Evolutionary conservation across 2,329 filamentous ascomycete genomes (phyloP).

Genomic region (Monilinia fructigena): DNA sequence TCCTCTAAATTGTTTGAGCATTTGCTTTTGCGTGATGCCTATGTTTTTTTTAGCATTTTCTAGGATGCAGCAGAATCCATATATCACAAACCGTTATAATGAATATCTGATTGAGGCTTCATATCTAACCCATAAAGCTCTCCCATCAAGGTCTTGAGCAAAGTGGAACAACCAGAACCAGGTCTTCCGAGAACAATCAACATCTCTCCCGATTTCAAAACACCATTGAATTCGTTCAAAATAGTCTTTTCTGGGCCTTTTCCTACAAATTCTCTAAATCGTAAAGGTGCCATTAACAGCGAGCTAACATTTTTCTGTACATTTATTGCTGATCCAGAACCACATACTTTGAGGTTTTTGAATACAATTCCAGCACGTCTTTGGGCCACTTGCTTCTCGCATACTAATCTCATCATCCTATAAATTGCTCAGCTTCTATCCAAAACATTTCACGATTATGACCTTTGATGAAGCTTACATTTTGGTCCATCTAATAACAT

Average conservation of each 20-base stretch:
- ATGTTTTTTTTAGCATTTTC: constrained; percentile 44
- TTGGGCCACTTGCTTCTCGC: constrained; percentile 54
- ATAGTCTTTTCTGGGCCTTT: constrained; percentile 57
- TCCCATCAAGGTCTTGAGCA: constrained; percentile 59
- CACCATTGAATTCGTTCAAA: constrained; percentile 61
- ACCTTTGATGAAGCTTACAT: constrained; percentile 27
- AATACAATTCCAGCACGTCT: constrained; percentile 61
- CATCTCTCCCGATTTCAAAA: constrained; percentile 64
- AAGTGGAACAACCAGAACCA: constrained; percentile 62
- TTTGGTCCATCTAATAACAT: constrained; percentile 33
- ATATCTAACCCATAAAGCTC: constrained; percentile 58
- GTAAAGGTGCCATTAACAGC: constrained; percentile 56
- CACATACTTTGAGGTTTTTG: constrained; percentile 64
- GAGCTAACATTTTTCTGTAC: constrained; percentile 67
- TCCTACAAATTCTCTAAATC: constrained; percentile 55
- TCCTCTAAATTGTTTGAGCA: constrained; percentile 60
- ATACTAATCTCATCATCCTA: constrained; percentile 45
- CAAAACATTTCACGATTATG: neutral
- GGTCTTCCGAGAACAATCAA: constrained; percentile 67
- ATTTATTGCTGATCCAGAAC: constrained; percentile 65
- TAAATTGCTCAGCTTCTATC: neutral
- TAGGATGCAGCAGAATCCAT: constrained; percentile 50
- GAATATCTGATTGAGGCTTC: constrained; percentile 51
- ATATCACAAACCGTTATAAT: constrained; percentile 62
- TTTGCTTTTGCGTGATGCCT: constrained; percentile 50